Percentiles rank a stretch among this genome's conserved stretches.
Evolutionary conservation across 208 protist species (phyloP).

Genomic region (Acanthamoeba rhysodes): DNA sequence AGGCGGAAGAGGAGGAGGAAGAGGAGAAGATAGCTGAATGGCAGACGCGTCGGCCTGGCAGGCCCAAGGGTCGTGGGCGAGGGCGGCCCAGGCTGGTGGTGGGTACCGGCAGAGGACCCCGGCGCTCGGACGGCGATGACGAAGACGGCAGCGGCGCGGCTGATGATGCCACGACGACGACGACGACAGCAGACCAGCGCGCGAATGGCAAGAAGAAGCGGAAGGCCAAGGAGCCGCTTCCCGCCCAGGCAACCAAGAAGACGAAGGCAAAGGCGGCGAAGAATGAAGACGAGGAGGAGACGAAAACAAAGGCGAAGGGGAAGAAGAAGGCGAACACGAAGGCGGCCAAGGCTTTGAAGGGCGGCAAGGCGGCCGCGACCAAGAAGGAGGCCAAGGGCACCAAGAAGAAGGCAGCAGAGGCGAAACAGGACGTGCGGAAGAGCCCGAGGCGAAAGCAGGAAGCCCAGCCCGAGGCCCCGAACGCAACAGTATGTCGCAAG

Average conservation of each 20-base stretch:
- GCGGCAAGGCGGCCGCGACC: not conserved
- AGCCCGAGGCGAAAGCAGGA: not conserved
- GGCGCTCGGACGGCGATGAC: not conserved
- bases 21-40: not conserved
- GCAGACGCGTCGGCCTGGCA: not conserved
- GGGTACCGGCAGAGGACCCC: conserved; percentile 17
- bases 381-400: not conserved
- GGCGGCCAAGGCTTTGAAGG: not conserved
- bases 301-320: not conserved
- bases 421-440: not conserved
- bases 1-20: not conserved
- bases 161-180: not conserved
- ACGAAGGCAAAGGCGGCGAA: not conserved
- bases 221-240: not conserved
- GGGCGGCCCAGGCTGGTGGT: not conserved
- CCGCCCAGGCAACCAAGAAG: not conserved
- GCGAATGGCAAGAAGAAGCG: not conserved
- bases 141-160: not conserved
- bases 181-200: not conserved
- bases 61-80: not conserved
- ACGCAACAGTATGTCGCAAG: not conserved
- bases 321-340: not conserved
- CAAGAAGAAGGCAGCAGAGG: not conserved
- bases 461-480: not conserved
- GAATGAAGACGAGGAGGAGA: not conserved